Evolutionary conservation across 2,329 filamentous ascomycete genomes (phyloP).

Genomic region (Aschersonia sp.): DNA sequence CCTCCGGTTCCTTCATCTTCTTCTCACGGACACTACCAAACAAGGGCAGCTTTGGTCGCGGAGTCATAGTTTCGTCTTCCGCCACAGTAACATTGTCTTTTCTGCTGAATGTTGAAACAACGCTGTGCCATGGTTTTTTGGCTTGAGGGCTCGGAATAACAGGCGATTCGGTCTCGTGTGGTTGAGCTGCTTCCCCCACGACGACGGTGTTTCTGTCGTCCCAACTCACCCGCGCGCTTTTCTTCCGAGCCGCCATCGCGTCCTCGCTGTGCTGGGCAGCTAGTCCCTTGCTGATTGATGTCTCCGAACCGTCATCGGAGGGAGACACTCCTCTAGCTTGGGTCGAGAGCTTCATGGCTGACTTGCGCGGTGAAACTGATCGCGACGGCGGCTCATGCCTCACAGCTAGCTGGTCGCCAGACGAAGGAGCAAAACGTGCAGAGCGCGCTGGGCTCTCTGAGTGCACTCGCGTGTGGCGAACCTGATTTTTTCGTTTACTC

Average conservation of each 20-base stretch:
- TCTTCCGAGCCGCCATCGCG: constrained; percentile 33
- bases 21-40: constrained; percentile 62
- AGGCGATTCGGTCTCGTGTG: constrained; percentile 23
- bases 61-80: constrained; percentile 58
- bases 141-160: constrained; percentile 19
- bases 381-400: constrained; percentile 56
- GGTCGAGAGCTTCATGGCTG: constrained; percentile 52
- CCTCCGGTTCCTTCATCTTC: constrained; percentile 36
- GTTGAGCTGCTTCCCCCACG: constrained; percentile 30
- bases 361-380: constrained; percentile 63
- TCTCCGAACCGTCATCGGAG: constrained; percentile 31
- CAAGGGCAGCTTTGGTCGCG: constrained; percentile 56
- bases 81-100: constrained; percentile 32
- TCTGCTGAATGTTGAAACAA: constrained; percentile 31
- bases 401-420: constrained; percentile 34
- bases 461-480: constrained; percentile 19
- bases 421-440: constrained; percentile 48
- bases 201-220: constrained; percentile 48
- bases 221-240: constrained; percentile 63
- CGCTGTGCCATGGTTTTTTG: constrained; percentile 35
- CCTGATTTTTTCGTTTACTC: constrained; percentile 4
- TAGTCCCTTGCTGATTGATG: constrained; percentile 14
- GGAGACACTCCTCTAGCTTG: constrained; percentile 38
- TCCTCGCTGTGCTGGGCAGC: constrained; percentile 19
- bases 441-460: constrained; percentile 51